Evolutionary conservation across 345 rosid species (phyloP), one percentile per base, ranked within the genome.

Genomic region (Citrus sp.): DNA sequence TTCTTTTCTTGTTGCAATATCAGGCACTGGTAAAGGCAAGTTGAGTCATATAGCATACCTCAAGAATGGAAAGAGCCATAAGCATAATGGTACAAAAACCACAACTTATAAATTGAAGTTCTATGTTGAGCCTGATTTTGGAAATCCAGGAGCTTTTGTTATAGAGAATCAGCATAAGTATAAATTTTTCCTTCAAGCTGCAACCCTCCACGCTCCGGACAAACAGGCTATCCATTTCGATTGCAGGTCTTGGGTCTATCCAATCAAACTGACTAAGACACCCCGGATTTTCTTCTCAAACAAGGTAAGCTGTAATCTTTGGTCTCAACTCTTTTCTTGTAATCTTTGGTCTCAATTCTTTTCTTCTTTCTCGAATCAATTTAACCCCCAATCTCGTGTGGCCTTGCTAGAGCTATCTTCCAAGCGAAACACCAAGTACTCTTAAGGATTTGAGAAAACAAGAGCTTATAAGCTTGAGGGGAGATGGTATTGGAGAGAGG

Each of bases 241-340:
- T 61, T 89, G 93, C 82, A 79, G 80, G 16, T 88, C 95, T 24
- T 89, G 92, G 93, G 85, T 91, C 5, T 88, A 89, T 75, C 95
- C 95, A 0, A 8, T 82, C 75, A 60, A 82, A 35, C 79, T 60
- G 51, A 88, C 92, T 18, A 63, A 72, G 77, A 65, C 80, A 49
- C 77, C 34, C 40, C 83, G 91, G 21, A 54, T 89, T 77, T 91
- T 91, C 87, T 89, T 91, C 86, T 77, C 88, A 61, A 86, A 81
- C 78, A 62, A 67, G 9, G 95, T 85, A 84, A 76, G 88, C 77
- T 42, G 18, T 9, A 58, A 27, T 56, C 56, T 10, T 28, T 30
- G 56, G 67, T 28, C 19, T 38, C 14, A n/a, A 32, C 24, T 37
- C 35, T 60, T 24, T 59, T 10, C 19, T 72, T 46, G 18, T 9